Evolutionary conservation across 2,329 filamentous ascomycete genomes (phyloP), one percentile per base, ranked within the genome.

Genomic region (Clarireedia homoeocarpa): DNA sequence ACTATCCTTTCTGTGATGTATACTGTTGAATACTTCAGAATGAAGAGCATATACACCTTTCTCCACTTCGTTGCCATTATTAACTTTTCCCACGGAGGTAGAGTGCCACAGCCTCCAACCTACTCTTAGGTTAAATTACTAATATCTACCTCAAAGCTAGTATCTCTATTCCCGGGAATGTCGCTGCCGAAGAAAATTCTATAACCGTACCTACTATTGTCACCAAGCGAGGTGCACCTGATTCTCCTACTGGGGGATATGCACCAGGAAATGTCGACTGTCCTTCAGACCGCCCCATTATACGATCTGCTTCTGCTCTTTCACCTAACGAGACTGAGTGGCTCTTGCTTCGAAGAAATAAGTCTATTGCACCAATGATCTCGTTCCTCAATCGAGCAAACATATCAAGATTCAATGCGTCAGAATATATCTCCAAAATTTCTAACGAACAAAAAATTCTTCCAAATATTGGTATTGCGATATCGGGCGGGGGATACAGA

Each of bases 401-500:
- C 63, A 91, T 97, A 59, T 72, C 79, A n/a, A 83, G 79, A 58
- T 92, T 96, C 59, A 85, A 96, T 70, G 85, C 83, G 30, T 34
- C 30, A 12, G 30, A 34, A 4, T 34, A 34, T n/a, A 76, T 75
- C 1, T 69, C 73, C 1, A 96, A 94, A 69, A 82, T 97, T 64
- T 71, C 72, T 23, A 72, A 74, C 59, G 85, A 86, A 69, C 74
- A 73, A 0, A 77, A 77, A 15, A 74, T 76, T 1, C 65, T 86
- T 26, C 84, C 84, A 0, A 87, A 85, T 62, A 84, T 95, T 59
- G 89, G 77, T 14, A 81, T 95, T 60, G 88, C 90, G 7, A 75
- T 88, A 45, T 94, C 89, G 0, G 90, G 90, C 10, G 90, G 90
- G 68, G 90, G 90, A 39, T 95, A 94, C 69, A 79, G 91, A 55